Evolutionary conservation across 352 stramenopile species (phyloP).

Genomic region (Phytophthora brassicae): DNA sequence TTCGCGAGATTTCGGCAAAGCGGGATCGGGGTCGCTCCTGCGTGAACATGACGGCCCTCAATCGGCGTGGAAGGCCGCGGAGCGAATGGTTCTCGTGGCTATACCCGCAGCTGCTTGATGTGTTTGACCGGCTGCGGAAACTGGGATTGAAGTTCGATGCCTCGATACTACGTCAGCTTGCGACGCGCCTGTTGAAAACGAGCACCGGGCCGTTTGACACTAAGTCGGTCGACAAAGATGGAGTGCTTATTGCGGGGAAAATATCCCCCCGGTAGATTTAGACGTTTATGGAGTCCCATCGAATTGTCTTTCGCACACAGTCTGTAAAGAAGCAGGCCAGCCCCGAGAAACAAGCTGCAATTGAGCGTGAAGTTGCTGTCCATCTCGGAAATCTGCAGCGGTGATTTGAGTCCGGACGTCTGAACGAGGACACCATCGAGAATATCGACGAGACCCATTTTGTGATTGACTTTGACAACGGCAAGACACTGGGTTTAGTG

Average conservation of each 20-base stretch:
- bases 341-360: slow-evolving; percentile 11
- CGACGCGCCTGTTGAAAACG: slow-evolving; percentile 1
- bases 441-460: no score
- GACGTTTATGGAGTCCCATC: slow-evolving; percentile 18
- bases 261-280: slow-evolving; percentile 7
- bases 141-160: slow-evolving; percentile 1
- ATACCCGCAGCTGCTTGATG: background rate
- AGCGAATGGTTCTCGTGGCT: no score
- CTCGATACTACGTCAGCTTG: slow-evolving; percentile 15
- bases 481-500: background rate
- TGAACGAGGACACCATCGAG: no score
- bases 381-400: slow-evolving; percentile 19
- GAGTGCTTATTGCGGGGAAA: slow-evolving; percentile 1
- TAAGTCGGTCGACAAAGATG: slow-evolving; percentile 1
- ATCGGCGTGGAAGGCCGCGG: background rate
- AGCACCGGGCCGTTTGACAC: background rate
- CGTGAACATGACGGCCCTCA: slow-evolving; percentile 1
- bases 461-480: no score
- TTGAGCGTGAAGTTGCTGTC: slow-evolving; percentile 18
- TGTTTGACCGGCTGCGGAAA: slow-evolving; percentile 13
- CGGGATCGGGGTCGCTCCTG: background rate
- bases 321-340: slow-evolving; percentile 4
- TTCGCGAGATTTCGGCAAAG: background rate
- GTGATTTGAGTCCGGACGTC: no score
- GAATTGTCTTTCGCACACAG: slow-evolving; percentile 9